Evolutionary conservation across 805 yeast genomes (phyloP), one percentile per base, ranked within the genome.

Genomic region (Saccharomycopsis sp.): DNA sequence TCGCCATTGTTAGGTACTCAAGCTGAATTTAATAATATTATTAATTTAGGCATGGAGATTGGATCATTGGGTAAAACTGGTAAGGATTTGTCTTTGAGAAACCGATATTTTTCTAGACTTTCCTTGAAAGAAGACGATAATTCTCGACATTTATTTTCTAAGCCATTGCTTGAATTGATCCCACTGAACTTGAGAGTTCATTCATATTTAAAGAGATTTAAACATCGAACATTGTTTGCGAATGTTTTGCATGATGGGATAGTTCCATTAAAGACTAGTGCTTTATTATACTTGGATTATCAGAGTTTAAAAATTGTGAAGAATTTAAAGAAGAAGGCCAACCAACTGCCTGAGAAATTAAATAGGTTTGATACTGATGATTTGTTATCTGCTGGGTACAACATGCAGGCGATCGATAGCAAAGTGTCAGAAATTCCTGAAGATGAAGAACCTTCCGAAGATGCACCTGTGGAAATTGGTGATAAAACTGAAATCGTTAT

Each of bases 51-150:
- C 0, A 67, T 93, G 9, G 86, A 81, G 64, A 72, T 89, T 28
- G 98, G 98, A 0, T 70, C 88, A 19, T 80, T 88, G n/a, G 98
- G 98, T 3, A 75, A 77, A 51, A 85, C 97, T 0, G 98, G 98
- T 4, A 81, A 86, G 54, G 98, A 93, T 59, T 65, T 93, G 47
- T 90, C 90, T 1, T 70, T 93, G 32, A 66, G 74, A 21, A 65
- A 61, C 37, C 63, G 64, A n/a, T 50, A 44, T 43, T 47, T 47
- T 35, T 43, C 50, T 13, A 38, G 21, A 17, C 38, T 48, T 55
- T 16, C 66, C 65, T 1, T 47, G 54, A 4, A 41, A 59, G 17
- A 49, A 53, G 21, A 45, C 11, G 32, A 38, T 16, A 28, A 28
- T 3, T 22, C 38, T 9, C 40, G 7, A 11, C 40, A 16, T 4